Evolutionary conservation across 768 basidiomycete genomes (phyloP), one percentile per base, ranked within the genome.

Genomic region (Bullera alba): DNA sequence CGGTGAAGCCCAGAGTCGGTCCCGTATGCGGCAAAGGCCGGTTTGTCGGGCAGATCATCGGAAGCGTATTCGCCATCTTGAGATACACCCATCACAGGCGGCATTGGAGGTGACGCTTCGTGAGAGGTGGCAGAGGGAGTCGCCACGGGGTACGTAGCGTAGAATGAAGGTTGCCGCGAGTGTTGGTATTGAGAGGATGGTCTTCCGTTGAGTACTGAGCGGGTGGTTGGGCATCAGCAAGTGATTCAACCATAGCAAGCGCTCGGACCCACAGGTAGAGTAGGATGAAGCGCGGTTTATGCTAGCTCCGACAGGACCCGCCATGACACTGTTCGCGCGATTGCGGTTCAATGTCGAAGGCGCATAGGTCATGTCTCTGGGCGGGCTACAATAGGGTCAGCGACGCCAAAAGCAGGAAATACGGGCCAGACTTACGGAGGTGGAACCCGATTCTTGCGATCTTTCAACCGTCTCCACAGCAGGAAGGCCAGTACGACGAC

Each of bases 361-460:
- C n/a, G n/a, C n/a, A n/a, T n/a, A n/a, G n/a, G n/a, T 30, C 51
- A 60, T 60, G 19, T 58, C 61, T 37, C 64, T 45, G n/a, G 64
- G 64, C n/a, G 64, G 64, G 12, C 60, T 62, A 34, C 32, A 45
- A 19, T 14, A 17, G 29, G 14, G 21, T 38, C 34, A 52, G 44
- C 25, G 22, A 30, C 16, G 34, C n/a, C 4, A 17, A n/a, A 15
- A 17, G 19, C 5, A 2, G 4, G n/a, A 21, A 12, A n/a, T 17
- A 14, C 12, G 15, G 7, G 15, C 34, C 26, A 16, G 7, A 57
- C 61, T 57, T 38, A 63, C 56, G 65, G 65, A 12, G 65, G 65
- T 23, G 62, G 55, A n/a, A 64, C 51, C 38, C 54, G 52, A 21
- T 67, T 51, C 22, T 53, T 54, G 39, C 54, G 59, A 6, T 51